These are phyloP conservation scores for Xenosphaeropsis pyriputrescens DNA, from an alignment of 2,329 filamentous ascomycete genomes.

Conservation along the genomic window DNA sequence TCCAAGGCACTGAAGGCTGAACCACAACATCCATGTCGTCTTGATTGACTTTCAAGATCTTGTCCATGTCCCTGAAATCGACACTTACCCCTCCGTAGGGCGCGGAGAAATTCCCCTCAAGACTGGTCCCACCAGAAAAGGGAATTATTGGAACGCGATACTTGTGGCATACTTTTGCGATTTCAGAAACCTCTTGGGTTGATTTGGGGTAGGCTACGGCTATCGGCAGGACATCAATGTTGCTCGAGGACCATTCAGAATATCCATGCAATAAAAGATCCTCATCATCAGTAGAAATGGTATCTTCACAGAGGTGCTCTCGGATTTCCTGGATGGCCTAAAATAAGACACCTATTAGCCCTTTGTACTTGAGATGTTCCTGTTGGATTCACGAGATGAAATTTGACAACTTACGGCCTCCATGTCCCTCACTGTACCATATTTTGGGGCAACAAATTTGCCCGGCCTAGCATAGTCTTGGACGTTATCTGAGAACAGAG, in stretches of 20 bases:
- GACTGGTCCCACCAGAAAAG: constrained; percentile 71
- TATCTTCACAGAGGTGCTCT: constrained; percentile 32
- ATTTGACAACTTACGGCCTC: constrained; percentile 24
- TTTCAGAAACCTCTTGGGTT: constrained; percentile 42
- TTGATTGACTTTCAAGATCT: constrained; percentile 63
- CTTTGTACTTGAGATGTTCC: no score
- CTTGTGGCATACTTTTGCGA: constrained; percentile 58
- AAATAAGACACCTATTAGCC: background rate
- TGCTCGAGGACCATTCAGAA: constrained; percentile 50
- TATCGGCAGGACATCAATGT: constrained; percentile 43
- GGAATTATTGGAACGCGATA: constrained; percentile 69
- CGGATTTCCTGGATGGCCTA: constrained; percentile 43
- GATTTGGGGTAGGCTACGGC: constrained; percentile 49
- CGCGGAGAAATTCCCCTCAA: constrained; percentile 84
- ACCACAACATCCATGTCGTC: constrained; percentile 89
- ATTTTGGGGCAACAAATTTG: constrained; percentile 18
- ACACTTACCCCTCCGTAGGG: constrained; percentile 79
- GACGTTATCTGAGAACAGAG: no score
- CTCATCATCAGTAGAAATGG: constrained; percentile 47
- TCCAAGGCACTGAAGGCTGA: constrained; percentile 86
- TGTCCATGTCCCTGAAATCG: constrained; percentile 80
- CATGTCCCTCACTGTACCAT: constrained; percentile 33
- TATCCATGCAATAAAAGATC: constrained; percentile 49
- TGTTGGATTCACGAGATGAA: background rate
- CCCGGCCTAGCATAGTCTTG: constrained; percentile 10